phyloP scores from a whole-genome alignment of 2,329 filamentous ascomycete species.

The Talaromyces sp. region DNA sequence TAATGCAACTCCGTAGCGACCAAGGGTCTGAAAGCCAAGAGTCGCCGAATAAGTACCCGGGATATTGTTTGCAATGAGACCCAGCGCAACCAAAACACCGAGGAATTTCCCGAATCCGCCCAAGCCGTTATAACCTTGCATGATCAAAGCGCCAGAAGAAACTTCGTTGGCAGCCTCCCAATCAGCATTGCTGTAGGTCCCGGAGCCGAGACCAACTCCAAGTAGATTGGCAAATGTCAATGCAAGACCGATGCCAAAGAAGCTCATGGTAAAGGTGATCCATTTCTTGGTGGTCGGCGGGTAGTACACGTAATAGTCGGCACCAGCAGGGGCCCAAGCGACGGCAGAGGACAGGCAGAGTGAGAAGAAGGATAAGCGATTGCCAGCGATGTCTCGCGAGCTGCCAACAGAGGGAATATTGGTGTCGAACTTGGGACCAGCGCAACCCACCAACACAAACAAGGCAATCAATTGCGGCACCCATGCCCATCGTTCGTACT shows the following conservation, averaged over 20 bases:
- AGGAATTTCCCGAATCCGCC: slow-evolving; percentile 45
- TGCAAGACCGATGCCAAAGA: slow-evolving; percentile 32
- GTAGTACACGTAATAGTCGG: slow-evolving; percentile 47
- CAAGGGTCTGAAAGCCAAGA: slow-evolving; percentile 45
- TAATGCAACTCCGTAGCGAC: slow-evolving; percentile 34
- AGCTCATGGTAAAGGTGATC: slow-evolving; percentile 39
- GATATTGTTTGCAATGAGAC: slow-evolving; percentile 44
- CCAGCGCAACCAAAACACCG: slow-evolving; percentile 41
- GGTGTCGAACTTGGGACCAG: slow-evolving; percentile 38
- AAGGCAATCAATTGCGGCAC: slow-evolving; percentile 42
- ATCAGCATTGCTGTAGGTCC: slow-evolving; percentile 22
- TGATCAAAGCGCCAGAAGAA: slow-evolving; percentile 24
- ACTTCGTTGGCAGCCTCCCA: slow-evolving; percentile 36
- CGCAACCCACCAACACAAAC: slow-evolving; percentile 40
- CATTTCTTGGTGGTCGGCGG: slow-evolving; percentile 35
- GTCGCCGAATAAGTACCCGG: slow-evolving; percentile 46
- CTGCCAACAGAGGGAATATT: slow-evolving; percentile 28
- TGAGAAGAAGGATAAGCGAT: slow-evolving; percentile 37
- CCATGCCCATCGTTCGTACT: slow-evolving; percentile 45
- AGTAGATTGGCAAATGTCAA: slow-evolving; percentile 37
- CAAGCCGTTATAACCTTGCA: slow-evolving; percentile 21
- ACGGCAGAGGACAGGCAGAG: slow-evolving; percentile 35
- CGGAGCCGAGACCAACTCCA: slow-evolving; percentile 42
- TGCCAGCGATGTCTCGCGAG: slow-evolving; percentile 30
- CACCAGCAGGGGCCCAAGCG: slow-evolving; percentile 34